Conservation (phyloP, 176 grass and related monocot species). For the Ensete glaucum region DNA sequence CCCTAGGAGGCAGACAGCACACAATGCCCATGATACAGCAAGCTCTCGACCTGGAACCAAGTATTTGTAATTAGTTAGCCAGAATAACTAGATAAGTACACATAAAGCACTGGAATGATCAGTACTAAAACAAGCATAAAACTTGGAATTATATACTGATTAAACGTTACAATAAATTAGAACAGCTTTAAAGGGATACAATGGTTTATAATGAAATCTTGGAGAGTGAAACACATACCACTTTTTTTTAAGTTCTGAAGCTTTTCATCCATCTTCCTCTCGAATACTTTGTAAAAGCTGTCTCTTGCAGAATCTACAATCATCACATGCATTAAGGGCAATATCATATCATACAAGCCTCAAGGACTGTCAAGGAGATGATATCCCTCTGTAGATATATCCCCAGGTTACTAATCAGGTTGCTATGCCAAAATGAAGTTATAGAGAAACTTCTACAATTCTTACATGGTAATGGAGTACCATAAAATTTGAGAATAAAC, state of each 20-base stretch:
- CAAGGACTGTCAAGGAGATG: not conserved
- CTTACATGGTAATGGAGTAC: not conserved
- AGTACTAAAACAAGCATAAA: not conserved
- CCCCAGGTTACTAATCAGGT: not conserved
- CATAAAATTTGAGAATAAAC: not conserved
- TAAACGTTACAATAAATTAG: not conserved
- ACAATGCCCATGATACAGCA: slow-evolving; percentile 94
- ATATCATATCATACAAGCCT: not conserved
- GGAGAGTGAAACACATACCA: slow-evolving; percentile 35
- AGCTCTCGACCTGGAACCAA: slow-evolving; percentile 74
- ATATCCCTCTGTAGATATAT: not conserved
- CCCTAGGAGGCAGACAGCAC: slow-evolving; percentile 73
- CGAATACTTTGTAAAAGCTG: slow-evolving; percentile 44
- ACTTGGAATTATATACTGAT: not conserved
- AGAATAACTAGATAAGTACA: not conserved
- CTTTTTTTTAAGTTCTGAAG: slow-evolving; percentile 74
- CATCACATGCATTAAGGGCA: not conserved
- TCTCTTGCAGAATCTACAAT: slow-evolving; percentile 66
- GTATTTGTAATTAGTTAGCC: not conserved
- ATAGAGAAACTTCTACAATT: not conserved
- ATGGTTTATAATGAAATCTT: not conserved
- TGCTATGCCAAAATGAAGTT: not conserved
- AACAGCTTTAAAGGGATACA: not conserved
- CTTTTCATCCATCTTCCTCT: slow-evolving; percentile 93
- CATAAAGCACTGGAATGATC: not conserved